phyloP scores from a whole-genome alignment of 768 basidiomycete genomes.

The Hygrophorus russula region DNA sequence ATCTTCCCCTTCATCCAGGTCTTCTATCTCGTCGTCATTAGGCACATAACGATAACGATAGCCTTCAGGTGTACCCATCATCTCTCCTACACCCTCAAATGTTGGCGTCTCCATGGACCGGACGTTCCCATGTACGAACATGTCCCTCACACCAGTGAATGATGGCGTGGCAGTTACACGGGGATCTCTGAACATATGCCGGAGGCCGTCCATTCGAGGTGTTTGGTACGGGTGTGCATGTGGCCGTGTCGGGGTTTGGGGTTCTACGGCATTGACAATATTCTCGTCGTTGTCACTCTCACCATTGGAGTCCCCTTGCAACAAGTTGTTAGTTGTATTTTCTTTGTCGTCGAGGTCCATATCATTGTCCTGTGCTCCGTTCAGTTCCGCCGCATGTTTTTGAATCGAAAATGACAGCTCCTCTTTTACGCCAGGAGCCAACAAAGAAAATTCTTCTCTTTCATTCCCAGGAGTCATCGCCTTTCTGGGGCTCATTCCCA shows the following conservation, averaged over 20 bases:
- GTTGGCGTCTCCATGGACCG: slow-evolving; percentile 1
- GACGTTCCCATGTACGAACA: slow-evolving; percentile 2
- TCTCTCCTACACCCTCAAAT: slow-evolving; percentile 8
- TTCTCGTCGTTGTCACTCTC: too few relatives aligned
- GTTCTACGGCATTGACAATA: neutral
- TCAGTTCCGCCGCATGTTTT: slow-evolving; percentile 14
- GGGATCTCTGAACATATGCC: slow-evolving; percentile 3
- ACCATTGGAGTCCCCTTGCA: neutral
- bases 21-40: neutral
- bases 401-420: slow-evolving; percentile 18
- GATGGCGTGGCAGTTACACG: slow-evolving; percentile 4
- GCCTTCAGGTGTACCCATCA: slow-evolving; percentile 4
- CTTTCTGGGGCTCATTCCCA: slow-evolving; percentile 12
- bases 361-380: slow-evolving; percentile 1
- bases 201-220: slow-evolving; percentile 5
- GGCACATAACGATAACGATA: neutral
- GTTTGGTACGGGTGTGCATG: neutral
- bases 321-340: neutral
- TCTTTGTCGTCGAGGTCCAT: slow-evolving; percentile 4
- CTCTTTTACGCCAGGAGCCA: slow-evolving; percentile 14
- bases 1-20: neutral
- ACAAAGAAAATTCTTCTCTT: slow-evolving; percentile 16
- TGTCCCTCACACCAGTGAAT: slow-evolving; percentile 5
- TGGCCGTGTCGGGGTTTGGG: neutral
- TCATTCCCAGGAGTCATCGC: slow-evolving; percentile 9